Evolutionary conservation across 208 protist genomes (phyloP).

Genomic region (Acanthamoeba royreba): DNA sequence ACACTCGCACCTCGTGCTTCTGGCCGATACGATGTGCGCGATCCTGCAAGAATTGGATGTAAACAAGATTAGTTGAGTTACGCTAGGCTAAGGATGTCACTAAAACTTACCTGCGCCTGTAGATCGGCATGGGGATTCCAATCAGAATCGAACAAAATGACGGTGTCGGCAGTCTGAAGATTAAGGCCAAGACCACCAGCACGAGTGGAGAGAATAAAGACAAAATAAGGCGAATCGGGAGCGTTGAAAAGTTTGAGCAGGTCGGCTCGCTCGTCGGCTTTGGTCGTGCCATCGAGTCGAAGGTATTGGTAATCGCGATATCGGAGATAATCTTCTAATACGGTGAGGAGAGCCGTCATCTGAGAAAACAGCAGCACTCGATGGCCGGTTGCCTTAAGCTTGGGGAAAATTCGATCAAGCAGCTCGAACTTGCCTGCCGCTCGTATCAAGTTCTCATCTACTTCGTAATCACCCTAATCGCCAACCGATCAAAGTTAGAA

Average conservation of each 20-base stretch:
- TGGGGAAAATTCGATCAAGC: too few species aligned
- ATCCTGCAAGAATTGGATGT: constrained; percentile 86
- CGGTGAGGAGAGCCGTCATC: constrained; percentile 95
- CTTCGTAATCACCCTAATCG: too few species aligned
- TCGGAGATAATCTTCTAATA: constrained; percentile 93
- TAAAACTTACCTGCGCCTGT: constrained; percentile 79
- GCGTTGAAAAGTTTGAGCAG: constrained; percentile 93
- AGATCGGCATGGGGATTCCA: constrained; percentile 99
- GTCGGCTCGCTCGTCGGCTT: constrained; percentile 86
- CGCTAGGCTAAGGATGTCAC: too few species aligned
- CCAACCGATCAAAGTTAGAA: constrained; percentile 71
- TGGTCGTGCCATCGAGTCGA: constrained; percentile 92
- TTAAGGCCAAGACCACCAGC: constrained; percentile 97
- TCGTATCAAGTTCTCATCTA: too few species aligned
- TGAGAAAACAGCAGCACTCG: constrained; percentile 97
- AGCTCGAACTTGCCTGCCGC: too few species aligned
- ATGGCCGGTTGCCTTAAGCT: constrained; percentile 64
- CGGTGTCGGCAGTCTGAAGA: constrained; percentile 97
- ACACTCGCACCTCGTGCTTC: constrained; percentile 94
- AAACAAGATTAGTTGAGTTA: not conserved
- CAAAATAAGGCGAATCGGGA: constrained; percentile 87
- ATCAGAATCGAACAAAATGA: constrained; percentile 99
- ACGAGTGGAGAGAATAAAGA: constrained; percentile 97
- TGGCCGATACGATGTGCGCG: constrained; percentile 97
- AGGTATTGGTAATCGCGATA: constrained; percentile 91